A percentile compares a stretch with the other conserved stretches of the same genome.
Evolutionary conservation across 1,284 basidiomycete species (phyloP).

Genomic region (Cryptococcus depauperatus): DNA sequence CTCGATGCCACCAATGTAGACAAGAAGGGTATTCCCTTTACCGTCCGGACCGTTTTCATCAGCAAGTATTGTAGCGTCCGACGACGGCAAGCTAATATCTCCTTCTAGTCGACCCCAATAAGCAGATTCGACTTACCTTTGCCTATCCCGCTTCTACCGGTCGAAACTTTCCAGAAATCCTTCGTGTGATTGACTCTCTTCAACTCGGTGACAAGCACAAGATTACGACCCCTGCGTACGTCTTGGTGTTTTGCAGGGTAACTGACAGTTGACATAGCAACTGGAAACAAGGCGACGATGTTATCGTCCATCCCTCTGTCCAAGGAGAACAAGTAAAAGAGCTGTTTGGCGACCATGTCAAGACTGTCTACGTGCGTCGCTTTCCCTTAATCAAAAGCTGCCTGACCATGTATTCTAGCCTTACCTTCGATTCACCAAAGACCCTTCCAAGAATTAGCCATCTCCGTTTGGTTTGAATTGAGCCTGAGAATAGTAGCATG

Average conservation of each 20-base stretch:
- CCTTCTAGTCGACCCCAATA: constrained; percentile 67
- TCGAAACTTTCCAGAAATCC: constrained; percentile 64
- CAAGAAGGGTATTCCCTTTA: constrained; percentile 58
- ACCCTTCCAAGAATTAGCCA: constrained; percentile 40
- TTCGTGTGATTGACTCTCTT: constrained; percentile 76
- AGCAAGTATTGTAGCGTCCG: constrained; percentile 37
- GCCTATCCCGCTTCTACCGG: constrained; percentile 84
- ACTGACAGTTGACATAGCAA: no score
- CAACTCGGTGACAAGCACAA: constrained; percentile 86
- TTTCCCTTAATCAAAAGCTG: no score
- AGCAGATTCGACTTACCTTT: constrained; percentile 79
- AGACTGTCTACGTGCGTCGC: constrained; percentile 45
- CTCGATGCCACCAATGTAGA: constrained; percentile 85
- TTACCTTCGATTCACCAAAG: constrained; percentile 49
- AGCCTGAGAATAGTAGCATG: no score
- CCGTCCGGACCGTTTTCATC: constrained; percentile 88
- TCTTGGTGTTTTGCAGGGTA: not conserved
- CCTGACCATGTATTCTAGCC: constrained; percentile 28
- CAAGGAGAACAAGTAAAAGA: constrained; percentile 77
- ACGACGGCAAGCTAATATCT: not conserved
- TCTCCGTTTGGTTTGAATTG: no score
- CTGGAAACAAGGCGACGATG: constrained; percentile 88
- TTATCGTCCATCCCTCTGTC: constrained; percentile 90
- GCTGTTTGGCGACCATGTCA: constrained; percentile 48
- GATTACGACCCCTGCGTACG: constrained; percentile 21